A percentile compares a stretch with the other conserved stretches of the same genome.
These are phyloP conservation scores for Fusarium caatingaense DNA, from an alignment of 2,329 filamentous ascomycete genomes.

Conservation along the genomic window DNA sequence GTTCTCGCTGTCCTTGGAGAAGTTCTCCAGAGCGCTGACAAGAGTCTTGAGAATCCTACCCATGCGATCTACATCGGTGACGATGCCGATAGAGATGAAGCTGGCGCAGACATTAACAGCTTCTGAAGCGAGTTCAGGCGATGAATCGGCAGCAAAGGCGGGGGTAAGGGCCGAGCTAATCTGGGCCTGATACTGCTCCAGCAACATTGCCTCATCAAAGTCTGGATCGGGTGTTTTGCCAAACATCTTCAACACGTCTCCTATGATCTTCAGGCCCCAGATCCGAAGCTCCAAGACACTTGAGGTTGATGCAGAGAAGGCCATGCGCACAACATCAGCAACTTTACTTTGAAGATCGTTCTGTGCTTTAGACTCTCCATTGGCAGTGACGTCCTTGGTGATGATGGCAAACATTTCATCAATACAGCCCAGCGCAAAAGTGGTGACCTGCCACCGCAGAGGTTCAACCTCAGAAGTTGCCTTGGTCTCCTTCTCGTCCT, in stretches of 20 bases:
- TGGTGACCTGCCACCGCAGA: slow-evolving; percentile 93
- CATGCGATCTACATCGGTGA: slow-evolving; percentile 98
- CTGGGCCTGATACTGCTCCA: slow-evolving; percentile 98
- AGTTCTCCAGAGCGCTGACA: slow-evolving; percentile 90
- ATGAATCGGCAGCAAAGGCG: slow-evolving; percentile 95
- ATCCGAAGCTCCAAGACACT: slow-evolving; percentile 90
- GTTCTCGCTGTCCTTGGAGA: slow-evolving; percentile 82
- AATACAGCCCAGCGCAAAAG: slow-evolving; percentile 91
- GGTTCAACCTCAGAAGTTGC: slow-evolving; percentile 79
- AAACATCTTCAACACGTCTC: slow-evolving; percentile 94
- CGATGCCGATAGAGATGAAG: slow-evolving; percentile 96
- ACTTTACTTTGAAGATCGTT: slow-evolving; percentile 82
- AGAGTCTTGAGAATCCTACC: slow-evolving; percentile 95
- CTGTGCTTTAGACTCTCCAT: slow-evolving; percentile 83
- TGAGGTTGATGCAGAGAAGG: slow-evolving; percentile 96
- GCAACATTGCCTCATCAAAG: slow-evolving; percentile 94
- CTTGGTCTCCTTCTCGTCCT: slow-evolving; percentile 65
- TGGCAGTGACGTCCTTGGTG: slow-evolving; percentile 79
- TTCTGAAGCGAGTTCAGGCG: slow-evolving; percentile 93
- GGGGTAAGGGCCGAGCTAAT: slow-evolving; percentile 97
- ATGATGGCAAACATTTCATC: slow-evolving; percentile 84
- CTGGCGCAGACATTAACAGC: slow-evolving; percentile 98
- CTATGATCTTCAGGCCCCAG: slow-evolving; percentile 92
- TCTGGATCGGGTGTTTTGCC: slow-evolving; percentile 95
- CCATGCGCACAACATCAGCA: slow-evolving; percentile 94